These are phyloP conservation scores for Stagonosporopsis rhizophila DNA, from an alignment of 2,329 filamentous ascomycete species.

Conservation along the genomic window DNA sequence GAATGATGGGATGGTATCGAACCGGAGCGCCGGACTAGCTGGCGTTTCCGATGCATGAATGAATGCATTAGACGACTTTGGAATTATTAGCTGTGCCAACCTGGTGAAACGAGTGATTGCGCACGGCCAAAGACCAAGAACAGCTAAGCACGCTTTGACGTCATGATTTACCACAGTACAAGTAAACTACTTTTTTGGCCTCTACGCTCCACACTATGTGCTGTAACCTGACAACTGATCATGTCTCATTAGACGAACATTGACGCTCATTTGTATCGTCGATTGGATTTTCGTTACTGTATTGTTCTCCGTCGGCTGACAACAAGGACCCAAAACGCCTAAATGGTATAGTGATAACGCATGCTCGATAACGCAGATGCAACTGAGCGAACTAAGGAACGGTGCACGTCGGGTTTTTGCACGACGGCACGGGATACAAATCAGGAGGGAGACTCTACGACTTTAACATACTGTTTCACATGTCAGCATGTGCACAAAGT, in stretches of 20 bases:
- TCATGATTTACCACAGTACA: not conserved
- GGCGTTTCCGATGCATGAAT: conserved; percentile 40
- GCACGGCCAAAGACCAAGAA: not conserved
- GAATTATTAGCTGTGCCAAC: conserved; percentile 8
- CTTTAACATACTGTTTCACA: conserved; percentile 38
- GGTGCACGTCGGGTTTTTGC: not conserved
- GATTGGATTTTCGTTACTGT: conserved; percentile 1
- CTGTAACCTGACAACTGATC: not conserved
- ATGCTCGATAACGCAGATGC: conserved; percentile 2
- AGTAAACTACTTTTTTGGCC: not conserved
- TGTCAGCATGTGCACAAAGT: not conserved
- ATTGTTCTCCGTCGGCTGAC: not conserved
- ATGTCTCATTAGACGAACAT: conserved; percentile 11
- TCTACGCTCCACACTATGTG: not conserved
- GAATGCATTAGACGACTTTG: conserved; percentile 37
- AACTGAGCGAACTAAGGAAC: conserved; percentile 7
- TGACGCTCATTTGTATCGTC: conserved; percentile 8
- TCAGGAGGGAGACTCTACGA: conserved; percentile 24
- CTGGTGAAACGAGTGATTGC: not conserved
- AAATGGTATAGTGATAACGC: conserved; percentile 15
- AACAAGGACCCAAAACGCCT: not conserved
- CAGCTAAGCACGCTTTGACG: not conserved
- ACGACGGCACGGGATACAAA: not conserved
- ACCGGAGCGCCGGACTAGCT: conserved; percentile 43
- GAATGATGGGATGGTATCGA: conserved; percentile 32